Percentiles rank a stretch among this genome's conserved stretches.
Conservation (phyloP, 768 basidiomycete genomes). For the Kwoniella dendrophila region DNA sequence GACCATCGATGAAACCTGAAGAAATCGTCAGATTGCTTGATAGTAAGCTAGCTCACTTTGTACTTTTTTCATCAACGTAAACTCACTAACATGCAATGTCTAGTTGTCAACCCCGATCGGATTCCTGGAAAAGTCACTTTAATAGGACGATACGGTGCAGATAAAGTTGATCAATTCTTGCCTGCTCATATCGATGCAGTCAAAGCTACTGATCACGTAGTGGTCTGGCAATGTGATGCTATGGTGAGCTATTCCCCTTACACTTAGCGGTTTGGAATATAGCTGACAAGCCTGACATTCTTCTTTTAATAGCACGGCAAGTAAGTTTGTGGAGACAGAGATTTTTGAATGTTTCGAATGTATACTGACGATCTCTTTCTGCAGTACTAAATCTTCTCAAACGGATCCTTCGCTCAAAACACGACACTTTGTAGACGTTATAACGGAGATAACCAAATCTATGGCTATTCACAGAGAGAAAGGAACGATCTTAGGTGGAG, state of each 20-base stretch:
- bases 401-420: conserved; percentile 76
- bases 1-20: conserved; percentile 76
- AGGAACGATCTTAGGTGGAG: conserved; percentile 73
- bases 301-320: conserved; percentile 71
- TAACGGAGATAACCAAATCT: conserved; percentile 79
- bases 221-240: conserved; percentile 93
- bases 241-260: conserved; percentile 64
- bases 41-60: conserved; percentile 60
- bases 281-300: neutral
- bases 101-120: conserved; percentile 84
- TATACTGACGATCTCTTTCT: neutral
- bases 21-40: conserved; percentile 78
- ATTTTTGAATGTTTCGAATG: neutral
- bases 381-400: conserved; percentile 77
- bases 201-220: conserved; percentile 76
- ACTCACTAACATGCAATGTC: conserved; percentile 8
- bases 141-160: conserved; percentile 90
- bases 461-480: conserved; percentile 75
- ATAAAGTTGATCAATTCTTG: conserved; percentile 75
- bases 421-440: conserved; percentile 79
- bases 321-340: conserved; percentile 60
- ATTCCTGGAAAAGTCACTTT: conserved; percentile 82
- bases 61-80: too few species aligned
- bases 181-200: conserved; percentile 81
- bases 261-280: too few species aligned